These are phyloP conservation scores for Backusella liffmaniae DNA, from an alignment of 192 early-diverging fungal genomes.

Conservation along the genomic window DNA sequence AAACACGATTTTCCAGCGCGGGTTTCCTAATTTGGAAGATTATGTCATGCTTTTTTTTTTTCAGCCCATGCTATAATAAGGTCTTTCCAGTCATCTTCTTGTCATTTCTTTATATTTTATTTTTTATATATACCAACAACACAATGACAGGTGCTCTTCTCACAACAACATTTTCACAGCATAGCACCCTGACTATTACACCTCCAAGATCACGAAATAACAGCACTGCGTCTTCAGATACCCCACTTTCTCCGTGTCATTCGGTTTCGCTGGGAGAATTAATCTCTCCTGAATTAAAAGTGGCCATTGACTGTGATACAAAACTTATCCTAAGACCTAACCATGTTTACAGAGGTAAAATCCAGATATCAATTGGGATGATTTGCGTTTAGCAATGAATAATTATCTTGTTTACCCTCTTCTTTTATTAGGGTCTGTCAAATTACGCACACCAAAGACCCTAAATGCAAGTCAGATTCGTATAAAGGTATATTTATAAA, in stretches of 20 bases:
- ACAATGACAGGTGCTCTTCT: not conserved
- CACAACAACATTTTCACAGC: not conserved
- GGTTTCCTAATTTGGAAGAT: not conserved
- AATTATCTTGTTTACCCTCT: too few relatives aligned
- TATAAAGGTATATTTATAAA: conserved; percentile 16
- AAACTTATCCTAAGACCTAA: conserved; percentile 25
- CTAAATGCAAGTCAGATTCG: conserved; percentile 17
- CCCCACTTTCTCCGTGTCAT: not conserved
- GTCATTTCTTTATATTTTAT: not conserved
- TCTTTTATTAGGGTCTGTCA: conserved; percentile 3
- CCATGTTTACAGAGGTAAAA: conserved; percentile 13
- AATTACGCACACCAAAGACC: not conserved
- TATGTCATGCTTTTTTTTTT: not conserved
- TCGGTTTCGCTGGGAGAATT: not conserved
- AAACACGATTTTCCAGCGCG: not conserved
- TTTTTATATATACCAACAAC: not conserved
- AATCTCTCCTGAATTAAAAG: not conserved
- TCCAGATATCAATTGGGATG: not conserved
- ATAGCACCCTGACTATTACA: not conserved
- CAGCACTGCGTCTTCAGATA: not conserved
- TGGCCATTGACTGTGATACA: conserved; percentile 11
- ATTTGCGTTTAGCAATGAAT: not conserved
- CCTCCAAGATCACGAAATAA: not conserved
- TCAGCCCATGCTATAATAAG: not conserved
- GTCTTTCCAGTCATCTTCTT: not conserved